Conservation (phyloP, 371 early-diverging fungal species). For the Entomophthora muscae region DNA sequence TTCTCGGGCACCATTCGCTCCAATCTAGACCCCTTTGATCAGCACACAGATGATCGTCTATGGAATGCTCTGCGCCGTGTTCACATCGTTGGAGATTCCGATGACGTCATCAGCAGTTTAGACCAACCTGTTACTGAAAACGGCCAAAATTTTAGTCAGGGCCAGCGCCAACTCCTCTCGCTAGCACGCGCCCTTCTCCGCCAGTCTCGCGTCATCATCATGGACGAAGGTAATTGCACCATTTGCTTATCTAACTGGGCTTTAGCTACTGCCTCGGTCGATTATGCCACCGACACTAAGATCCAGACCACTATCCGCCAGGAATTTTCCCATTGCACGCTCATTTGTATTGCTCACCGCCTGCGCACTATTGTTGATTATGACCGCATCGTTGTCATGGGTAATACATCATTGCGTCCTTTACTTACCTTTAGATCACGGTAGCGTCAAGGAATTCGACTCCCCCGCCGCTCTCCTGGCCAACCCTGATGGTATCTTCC, state of each 20-base stretch:
- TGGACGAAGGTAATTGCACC: background rate
- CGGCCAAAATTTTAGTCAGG: constrained; percentile 64
- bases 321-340: constrained; percentile 32
- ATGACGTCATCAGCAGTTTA: constrained; percentile 24
- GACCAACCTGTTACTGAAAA: constrained; percentile 40
- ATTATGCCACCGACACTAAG: constrained; percentile 38
- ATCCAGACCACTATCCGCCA: constrained; percentile 51
- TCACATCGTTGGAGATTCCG: constrained; percentile 23
- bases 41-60: constrained; percentile 32
- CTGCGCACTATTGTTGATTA: constrained; percentile 65
- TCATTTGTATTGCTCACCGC: constrained; percentile 51
- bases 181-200: constrained; percentile 56
- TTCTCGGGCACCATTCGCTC: constrained; percentile 42
- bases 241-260: no score
- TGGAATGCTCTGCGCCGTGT: constrained; percentile 41
- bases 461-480: constrained; percentile 30
- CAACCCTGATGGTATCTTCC: constrained; percentile 24
- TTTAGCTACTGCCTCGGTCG: constrained; percentile 68
- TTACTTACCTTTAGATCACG: constrained; percentile 15
- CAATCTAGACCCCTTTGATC: constrained; percentile 45
- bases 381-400: constrained; percentile 57
- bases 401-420: constrained; percentile 18
- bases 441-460: constrained; percentile 40
- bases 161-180: constrained; percentile 67
- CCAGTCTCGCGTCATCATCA: constrained; percentile 9